These are phyloP conservation scores for Mollisia scopiformis DNA, from an alignment of 2,329 filamentous ascomycete genomes.

Conservation along the genomic window DNA sequence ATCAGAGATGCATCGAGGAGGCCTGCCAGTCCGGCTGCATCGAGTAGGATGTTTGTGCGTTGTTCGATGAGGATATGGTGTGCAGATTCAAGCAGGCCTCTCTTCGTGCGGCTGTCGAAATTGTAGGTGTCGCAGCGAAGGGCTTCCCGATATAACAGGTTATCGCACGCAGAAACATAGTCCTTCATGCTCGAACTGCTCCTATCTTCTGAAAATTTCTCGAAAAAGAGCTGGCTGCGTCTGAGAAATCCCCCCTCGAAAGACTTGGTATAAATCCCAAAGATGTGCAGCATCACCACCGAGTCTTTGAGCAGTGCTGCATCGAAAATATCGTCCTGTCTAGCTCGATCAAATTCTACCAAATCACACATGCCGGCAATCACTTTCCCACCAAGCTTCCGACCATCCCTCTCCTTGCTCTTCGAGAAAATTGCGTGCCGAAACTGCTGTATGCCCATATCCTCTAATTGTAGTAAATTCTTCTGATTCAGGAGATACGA, in stretches of 20 bases:
- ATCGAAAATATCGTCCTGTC: constrained; percentile 58
- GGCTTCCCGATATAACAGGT: constrained; percentile 73
- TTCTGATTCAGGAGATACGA: constrained; percentile 80
- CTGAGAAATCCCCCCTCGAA: constrained; percentile 80
- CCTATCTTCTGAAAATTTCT: constrained; percentile 68
- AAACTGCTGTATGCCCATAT: constrained; percentile 79
- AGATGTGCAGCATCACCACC: constrained; percentile 82
- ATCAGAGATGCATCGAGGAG: constrained; percentile 74
- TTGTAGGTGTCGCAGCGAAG: constrained; percentile 78
- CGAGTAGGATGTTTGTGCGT: constrained; percentile 68
- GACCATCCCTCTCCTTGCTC: constrained; percentile 34
- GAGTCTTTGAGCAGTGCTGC: constrained; percentile 70
- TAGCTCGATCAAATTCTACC: constrained; percentile 70
- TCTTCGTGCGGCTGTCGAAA: constrained; percentile 81
- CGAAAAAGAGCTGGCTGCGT: constrained; percentile 69
- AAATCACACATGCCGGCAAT: constrained; percentile 72
- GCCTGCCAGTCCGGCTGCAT: constrained; percentile 68
- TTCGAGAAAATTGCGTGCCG: constrained; percentile 54
- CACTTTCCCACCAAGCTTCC: constrained; percentile 43
- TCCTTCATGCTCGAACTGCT: constrained; percentile 66
- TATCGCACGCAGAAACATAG: constrained; percentile 74
- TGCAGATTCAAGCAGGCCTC: constrained; percentile 72
- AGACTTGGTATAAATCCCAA: constrained; percentile 75
- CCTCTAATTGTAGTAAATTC: constrained; percentile 72
- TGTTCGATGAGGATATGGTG: constrained; percentile 73